phyloP scores from a whole-genome alignment of 2,329 filamentous ascomycete genomes.

The Pseudocercospora macadamiae region DNA sequence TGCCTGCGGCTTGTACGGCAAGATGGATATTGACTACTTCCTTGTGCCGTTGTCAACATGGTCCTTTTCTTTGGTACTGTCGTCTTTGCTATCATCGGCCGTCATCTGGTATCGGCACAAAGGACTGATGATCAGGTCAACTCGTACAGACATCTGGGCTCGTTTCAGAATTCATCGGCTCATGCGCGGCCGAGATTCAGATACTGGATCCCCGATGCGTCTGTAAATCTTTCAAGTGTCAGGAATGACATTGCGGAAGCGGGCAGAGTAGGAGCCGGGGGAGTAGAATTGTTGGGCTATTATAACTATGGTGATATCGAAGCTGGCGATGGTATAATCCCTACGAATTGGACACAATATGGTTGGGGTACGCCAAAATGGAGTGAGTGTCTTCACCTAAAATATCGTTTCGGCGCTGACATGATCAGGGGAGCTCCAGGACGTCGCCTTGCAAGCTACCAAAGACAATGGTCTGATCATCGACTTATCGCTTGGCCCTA shows the following conservation, averaged over 20 bases:
- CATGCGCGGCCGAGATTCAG: constrained; percentile 20
- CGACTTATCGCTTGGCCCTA: constrained; percentile 52
- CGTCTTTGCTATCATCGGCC: no score
- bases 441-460: constrained; percentile 39
- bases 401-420: no score
- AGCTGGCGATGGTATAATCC: constrained; percentile 17
- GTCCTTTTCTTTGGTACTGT: no score
- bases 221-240: constrained; percentile 33
- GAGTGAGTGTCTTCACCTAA: constrained; percentile 13
- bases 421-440: constrained; percentile 26
- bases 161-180: constrained; percentile 11
- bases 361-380: constrained; percentile 45
- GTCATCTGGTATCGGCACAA: background rate
- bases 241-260: constrained; percentile 37
- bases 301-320: constrained; percentile 42
- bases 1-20: no score
- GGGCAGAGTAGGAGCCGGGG: constrained; percentile 40
- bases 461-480: constrained; percentile 40
- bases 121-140: constrained; percentile 27
- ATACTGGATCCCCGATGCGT: constrained; percentile 47
- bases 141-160: constrained; percentile 7
- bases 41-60: no score
- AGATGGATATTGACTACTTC: no score
- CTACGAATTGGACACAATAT: constrained; percentile 43
- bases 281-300: constrained; percentile 44